Evolutionary conservation across 306 rosid species (phyloP), one percentile per base, ranked within the genome.

Genomic region (Cicer judaicum): DNA sequence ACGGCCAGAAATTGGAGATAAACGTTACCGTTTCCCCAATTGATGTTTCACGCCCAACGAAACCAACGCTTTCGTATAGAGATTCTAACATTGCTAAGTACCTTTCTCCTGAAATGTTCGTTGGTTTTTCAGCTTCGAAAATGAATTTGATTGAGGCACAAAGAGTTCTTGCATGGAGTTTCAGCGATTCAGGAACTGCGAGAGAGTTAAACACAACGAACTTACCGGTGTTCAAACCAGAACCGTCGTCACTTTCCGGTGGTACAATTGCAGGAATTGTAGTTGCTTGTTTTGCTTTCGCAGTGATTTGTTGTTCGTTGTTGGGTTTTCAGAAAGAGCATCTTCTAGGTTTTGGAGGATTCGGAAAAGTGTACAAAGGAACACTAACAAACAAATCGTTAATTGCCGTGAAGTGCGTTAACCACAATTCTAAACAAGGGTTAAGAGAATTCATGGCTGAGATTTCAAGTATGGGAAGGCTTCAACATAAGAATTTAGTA

Each of bases 351-450:
- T 50, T 83, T 0, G 97, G 98, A 56, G 98, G 98, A 34, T 94
- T 94, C 46, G 98, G 98, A 13, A 91, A 64, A 64, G 98, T 94
- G 2, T 94, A 87, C 75, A 86, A 70, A 67, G 98, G 98, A 16
- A 80, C 70, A 8, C 59, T 88, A 0, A 9, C 81, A 16, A 93
- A 89, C 79, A 55, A 80, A 24, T 81, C 92, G 0, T 79, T 83
- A 63, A 44, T 91, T n/a, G 98, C 98, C 1, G 98, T 93, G 4
- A 93, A 93, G 70, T 89, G 96, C 68, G 96, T 93, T 11, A 89
- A 72, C 79, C 98, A 93, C 76, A 96, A 93, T 77, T 93, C 98
- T 2, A 93, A 89, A 77, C 98, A 93, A 34, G 98, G 98, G n/a
- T 13, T 91, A 18, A 55, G 88, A 15, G 98, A 93, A 24, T 93